Base-by-base conservation (phyloP, 331 rosid species). In the Stylosanthes scabra region DNA sequence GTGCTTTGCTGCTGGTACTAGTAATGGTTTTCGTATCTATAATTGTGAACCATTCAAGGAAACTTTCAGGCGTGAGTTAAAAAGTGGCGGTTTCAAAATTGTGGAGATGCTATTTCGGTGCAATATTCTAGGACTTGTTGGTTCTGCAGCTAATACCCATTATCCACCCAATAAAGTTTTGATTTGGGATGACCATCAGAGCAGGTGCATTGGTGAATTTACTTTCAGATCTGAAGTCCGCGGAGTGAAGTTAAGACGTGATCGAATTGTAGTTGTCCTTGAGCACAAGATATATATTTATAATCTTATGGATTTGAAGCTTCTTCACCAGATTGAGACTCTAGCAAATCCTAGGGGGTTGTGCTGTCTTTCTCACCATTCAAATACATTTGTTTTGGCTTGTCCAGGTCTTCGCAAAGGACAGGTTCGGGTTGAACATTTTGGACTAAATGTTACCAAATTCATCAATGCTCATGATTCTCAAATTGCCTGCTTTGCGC, bases 131-230 rank as follows among this genome's bases (percentile, higher is more conserved):
- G 97, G 96, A 47, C 97, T 94, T 84, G 99, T 95, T 79, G 99
- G 99, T 42, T 79, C 84, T 77, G 84, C 73, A 71, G 82, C 88
- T 57, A 89, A 95, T 84, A 82, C 93, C 61, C 86, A 87, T 13
- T 87, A 90, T 50, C 93, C 93, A 15, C 91, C 99, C 31, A 87
- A 87, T 84, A 95, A 90, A 83, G 99, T 91, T 76, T 67, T 91
- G 90, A 88, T 95, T 75, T 95, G 97, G 99, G 93, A 95, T 82
- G 99, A 95, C 83, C 86, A 91, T 82, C 91, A 91, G 81, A 87
- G 97, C 78, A 85, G 85, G 52, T 84, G 91, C 88, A 88, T 95
- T 51, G 87, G 96, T 74, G 99, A 91, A 67, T 86, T 91, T 72
- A 79, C 97, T 56, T 95, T 81, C 82, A 85, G 93, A 82, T 90